Evolutionary conservation across 75 land plant species (phyloP), one percentile per base, ranked within the genome.

Genomic region (Cunninghamia lanceolata): DNA sequence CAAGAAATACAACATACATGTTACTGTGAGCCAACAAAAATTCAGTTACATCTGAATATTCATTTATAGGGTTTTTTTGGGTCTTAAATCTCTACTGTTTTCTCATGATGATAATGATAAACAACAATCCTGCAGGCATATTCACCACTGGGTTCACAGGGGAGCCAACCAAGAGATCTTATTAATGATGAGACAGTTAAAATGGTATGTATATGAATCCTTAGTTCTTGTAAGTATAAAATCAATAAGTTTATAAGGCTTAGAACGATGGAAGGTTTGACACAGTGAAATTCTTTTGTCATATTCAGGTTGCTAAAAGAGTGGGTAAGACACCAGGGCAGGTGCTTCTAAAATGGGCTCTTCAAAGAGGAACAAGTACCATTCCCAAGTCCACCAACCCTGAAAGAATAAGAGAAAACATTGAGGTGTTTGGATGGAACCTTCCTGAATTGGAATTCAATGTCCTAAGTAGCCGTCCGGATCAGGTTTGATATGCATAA

Each of bases 311-410:
- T 46, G 93, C 94, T 28, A 87, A 86, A 42, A 92, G 92, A 86
- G 56, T 89, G 83, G 87, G 89, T 47, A 93, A 93, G 78, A 92
- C 85, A 47, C 90, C 93, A 46, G 94, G 86, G 10, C 93, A 93
- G 79, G 79, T 93, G n/a, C 86, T 91, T 43, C 75, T 93, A 80
- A 90, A 73, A 63, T 93, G 94, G 94, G 91, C 84, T 4, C n/a
- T 93, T 3, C 93, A 93, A 73, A 85, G 94, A 56, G 93, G 93
- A 21, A 89, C 90, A 14, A 90, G 90, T 71, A 85, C 75, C 17
- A 90, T 92, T 25, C 91, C 94, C 19, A 93, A 93, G 79, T 90
- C 91, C 16, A 88, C 87, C 9, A 59, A 91, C 28, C 43, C 74
- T 17, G 91, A 88, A 2, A 86, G 93, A 36, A 89, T 93, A 43